Conservation (phyloP, 768 basidiomycete species). For the Lentinula sp. region DNA sequence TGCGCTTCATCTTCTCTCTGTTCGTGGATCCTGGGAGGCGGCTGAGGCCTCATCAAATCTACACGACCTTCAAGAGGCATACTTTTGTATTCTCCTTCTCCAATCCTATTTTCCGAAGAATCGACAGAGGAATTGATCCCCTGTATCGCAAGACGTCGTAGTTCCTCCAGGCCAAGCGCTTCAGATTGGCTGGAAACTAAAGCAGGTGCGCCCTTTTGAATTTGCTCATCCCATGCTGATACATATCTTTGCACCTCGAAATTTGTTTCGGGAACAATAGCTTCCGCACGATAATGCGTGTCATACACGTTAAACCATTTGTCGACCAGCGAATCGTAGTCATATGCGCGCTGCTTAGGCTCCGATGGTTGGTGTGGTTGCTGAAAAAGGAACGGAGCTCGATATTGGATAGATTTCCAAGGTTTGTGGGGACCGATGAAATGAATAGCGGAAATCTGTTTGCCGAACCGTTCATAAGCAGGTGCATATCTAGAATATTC, state of each 20-base stretch:
- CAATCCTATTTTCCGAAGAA: slow-evolving; percentile 15
- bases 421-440: slow-evolving; percentile 97
- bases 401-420: slow-evolving; percentile 73
- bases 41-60: slow-evolving; percentile 71
- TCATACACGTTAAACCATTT: slow-evolving; percentile 93
- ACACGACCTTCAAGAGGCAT: slow-evolving; percentile 86
- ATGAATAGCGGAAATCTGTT: slow-evolving; percentile 81
- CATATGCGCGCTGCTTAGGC: slow-evolving; percentile 47
- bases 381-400: slow-evolving; percentile 49
- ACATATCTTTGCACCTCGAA: slow-evolving; percentile 66
- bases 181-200: slow-evolving; percentile 17
- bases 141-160: slow-evolving; percentile 56
- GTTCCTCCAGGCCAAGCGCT: slow-evolving; percentile 55
- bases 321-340: slow-evolving; percentile 79
- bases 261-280: slow-evolving; percentile 31
- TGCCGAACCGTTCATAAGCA: slow-evolving; percentile 90
- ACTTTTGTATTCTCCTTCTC: slow-evolving; percentile 71
- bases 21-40: slow-evolving; percentile 11
- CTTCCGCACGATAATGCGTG: slow-evolving; percentile 68
- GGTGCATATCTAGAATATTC: slow-evolving; percentile 74
- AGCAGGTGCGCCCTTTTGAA: slow-evolving; percentile 11
- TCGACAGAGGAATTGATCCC: slow-evolving; percentile 36
- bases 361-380: slow-evolving; percentile 23
- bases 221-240: slow-evolving; percentile 66
- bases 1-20: slow-evolving; percentile 5